Evolutionary conservation across 164 flowering plant genomes (phyloP), one percentile per base, ranked within the genome.

Genomic region (Taxillus chinensis): DNA sequence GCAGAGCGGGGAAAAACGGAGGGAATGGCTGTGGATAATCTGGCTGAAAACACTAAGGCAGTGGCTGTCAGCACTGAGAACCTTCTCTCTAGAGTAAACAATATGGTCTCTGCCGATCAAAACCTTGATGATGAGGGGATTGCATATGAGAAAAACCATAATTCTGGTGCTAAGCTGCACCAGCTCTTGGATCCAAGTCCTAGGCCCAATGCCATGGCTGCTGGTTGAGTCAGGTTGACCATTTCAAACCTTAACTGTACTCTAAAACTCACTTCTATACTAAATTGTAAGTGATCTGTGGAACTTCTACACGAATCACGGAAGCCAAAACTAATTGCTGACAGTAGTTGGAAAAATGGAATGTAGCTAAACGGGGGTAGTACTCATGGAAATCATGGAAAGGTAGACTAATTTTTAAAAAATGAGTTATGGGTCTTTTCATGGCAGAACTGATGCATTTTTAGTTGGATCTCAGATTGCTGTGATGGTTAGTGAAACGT

Each of bases 161-260:
- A 70, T 10, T 70, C 89, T 5, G 80, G 83, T 11, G 59, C 86
- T 7, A 90, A 88, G 77, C 83, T 90, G 53, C 96, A 78, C 67
- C 98, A 90, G 62, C 92, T 93, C 55, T 64, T 93, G 65, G 85
- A 78, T 54, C 50, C 87, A n/a, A 93, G 78, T 52, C 81, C 90
- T 2, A 70, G 96, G 62, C 62, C 92, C 0, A 89, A 90, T 71
- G 86, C 90, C 7, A 91, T 90, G n/a, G 92, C 84, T 45, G 96
- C 97, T 62, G 78, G 96, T 75, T 92, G 73, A 86, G 42, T 12
- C 16, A 65, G 50, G 37, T 11, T 46, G 10, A 0, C 41, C 5
- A 3, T 39, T 41, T 40, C 41, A 40, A 11, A 58, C 45, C 10
- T 43, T 37, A 10, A 17, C 41, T 59, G 54, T 55, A 27, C n/a